Evolutionary conservation across 352 stramenopile genomes (phyloP).

Genomic region (Pseudoperonospora humuli): DNA sequence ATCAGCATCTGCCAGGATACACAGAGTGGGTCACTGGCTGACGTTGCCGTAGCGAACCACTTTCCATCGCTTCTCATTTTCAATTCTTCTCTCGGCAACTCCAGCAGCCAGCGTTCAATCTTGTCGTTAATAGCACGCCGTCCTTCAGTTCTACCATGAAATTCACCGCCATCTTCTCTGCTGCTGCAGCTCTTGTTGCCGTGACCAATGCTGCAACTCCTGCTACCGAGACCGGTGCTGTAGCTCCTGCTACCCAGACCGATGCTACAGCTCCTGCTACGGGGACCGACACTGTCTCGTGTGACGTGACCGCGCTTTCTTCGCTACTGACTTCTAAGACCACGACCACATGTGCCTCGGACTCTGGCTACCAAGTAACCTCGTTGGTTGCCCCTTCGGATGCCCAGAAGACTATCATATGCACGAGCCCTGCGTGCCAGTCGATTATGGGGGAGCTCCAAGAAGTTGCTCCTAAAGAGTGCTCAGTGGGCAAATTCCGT

Average conservation of each 20-base stretch:
- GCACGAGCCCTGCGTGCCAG: constrained; percentile 23
- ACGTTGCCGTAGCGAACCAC: not conserved
- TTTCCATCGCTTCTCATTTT: constrained; percentile 9
- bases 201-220: not conserved
- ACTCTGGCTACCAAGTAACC: constrained; percentile 27
- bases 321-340: constrained; percentile 15
- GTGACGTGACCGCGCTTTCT: constrained; percentile 22
- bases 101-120: constrained; percentile 20
- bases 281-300: constrained; percentile 19
- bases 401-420: constrained; percentile 23
- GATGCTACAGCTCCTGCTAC: constrained; percentile 9
- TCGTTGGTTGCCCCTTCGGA: constrained; percentile 25
- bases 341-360: constrained; percentile 17
- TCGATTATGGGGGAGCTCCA: constrained; percentile 22
- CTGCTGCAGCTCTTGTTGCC: not conserved
- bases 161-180: constrained; percentile 14
- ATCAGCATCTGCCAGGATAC: constrained; percentile 5
- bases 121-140: no score
- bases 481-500: constrained; percentile 21
- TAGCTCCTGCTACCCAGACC: not conserved
- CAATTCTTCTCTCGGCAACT: constrained; percentile 19
- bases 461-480: constrained; percentile 21
- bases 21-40: not conserved
- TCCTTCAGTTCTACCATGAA: constrained; percentile 29
- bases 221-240: no score